These are phyloP conservation scores for Cyberlindnera mycetangii DNA, from an alignment of 805 yeast genomes.

Conservation along the genomic window DNA sequence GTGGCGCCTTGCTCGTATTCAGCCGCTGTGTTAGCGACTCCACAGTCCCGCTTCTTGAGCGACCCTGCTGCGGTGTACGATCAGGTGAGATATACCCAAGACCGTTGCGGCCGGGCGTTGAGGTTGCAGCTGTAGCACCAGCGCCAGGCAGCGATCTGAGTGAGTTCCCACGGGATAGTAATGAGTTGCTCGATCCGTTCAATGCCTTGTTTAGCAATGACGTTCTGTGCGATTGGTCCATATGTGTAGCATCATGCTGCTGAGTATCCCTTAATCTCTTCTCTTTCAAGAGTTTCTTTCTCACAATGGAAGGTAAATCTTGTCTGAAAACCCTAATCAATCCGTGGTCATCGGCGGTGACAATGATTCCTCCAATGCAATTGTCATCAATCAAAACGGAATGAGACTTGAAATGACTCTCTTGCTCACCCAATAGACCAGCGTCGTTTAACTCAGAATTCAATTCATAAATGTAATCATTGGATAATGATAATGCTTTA, in stretches of 20 bases:
- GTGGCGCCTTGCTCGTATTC: neutral
- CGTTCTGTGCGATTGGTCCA: neutral
- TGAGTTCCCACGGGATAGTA: conserved; percentile 18
- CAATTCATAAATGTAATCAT: conserved; percentile 76
- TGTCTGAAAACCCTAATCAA: conserved; percentile 74
- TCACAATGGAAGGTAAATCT: conserved; percentile 57
- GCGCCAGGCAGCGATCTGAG: conserved; percentile 1
- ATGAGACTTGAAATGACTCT: neutral
- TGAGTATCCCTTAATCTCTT: conserved; percentile 7
- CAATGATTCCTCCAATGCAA: conserved; percentile 48
- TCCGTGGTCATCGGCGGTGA: conserved; percentile 76
- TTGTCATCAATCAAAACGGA: conserved; percentile 31
- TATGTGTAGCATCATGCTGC: neutral
- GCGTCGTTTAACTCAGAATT: conserved; percentile 27
- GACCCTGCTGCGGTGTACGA: conserved; percentile 8
- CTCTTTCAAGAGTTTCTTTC: conserved; percentile 35
- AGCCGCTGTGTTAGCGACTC: conserved; percentile 15
- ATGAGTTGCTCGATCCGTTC: conserved; percentile 19
- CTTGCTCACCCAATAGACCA: conserved; percentile 2
- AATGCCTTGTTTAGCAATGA: conserved; percentile 12
- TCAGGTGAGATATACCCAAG: conserved; percentile 1
- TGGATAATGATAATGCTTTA: conserved; percentile 63
- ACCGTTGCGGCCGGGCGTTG: neutral
- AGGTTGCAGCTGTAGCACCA: no score
- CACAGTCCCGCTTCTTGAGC: conserved; percentile 21